Percentiles rank a stretch among this genome's conserved stretches.
Evolutionary conservation across 345 rosid species (phyloP).

Genomic region (Citrus unshiu): DNA sequence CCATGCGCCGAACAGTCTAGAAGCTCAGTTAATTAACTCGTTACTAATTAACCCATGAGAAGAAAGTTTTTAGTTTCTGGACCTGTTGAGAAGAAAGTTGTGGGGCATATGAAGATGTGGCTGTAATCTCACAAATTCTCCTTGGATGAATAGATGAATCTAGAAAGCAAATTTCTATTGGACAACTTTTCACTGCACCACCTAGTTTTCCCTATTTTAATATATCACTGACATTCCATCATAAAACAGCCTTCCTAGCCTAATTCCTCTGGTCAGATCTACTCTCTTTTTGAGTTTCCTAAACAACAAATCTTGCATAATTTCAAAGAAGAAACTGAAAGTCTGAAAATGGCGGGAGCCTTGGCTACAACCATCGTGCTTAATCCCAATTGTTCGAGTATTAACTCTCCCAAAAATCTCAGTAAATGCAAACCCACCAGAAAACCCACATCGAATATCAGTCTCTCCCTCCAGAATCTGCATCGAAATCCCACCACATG

Average conservation of each 20-base stretch:
- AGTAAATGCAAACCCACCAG: conserved; percentile 31
- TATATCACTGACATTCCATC: conserved; percentile 16
- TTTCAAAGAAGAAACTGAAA: background rate
- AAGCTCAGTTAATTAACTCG: background rate
- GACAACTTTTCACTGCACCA: conserved; percentile 12
- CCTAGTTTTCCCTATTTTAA: background rate
- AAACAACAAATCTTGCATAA: background rate
- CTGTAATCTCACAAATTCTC: conserved; percentile 21
- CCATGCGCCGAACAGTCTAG: background rate
- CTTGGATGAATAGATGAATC: conserved; percentile 63
- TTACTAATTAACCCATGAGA: background rate
- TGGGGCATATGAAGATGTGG: conserved; percentile 37
- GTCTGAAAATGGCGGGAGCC: conserved; percentile 41
- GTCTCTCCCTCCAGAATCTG: conserved; percentile 27
- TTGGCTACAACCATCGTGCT: conserved; percentile 55
- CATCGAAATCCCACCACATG: conserved; percentile 40
- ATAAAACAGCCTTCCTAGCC: background rate
- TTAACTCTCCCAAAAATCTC: conserved; percentile 28
- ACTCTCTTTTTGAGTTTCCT: background rate
- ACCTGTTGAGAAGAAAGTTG: background rate
- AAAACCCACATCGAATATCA: conserved; percentile 19
- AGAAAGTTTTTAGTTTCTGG: background rate
- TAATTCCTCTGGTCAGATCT: background rate
- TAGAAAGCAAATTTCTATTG: conserved; percentile 30
- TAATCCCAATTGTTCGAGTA: conserved; percentile 44